A percentile compares a stretch with the other conserved stretches of the same genome.
phyloP scores from a whole-genome alignment of 1,284 basidiomycete species.

The Cutaneotrichosporon spelunceum region DNA sequence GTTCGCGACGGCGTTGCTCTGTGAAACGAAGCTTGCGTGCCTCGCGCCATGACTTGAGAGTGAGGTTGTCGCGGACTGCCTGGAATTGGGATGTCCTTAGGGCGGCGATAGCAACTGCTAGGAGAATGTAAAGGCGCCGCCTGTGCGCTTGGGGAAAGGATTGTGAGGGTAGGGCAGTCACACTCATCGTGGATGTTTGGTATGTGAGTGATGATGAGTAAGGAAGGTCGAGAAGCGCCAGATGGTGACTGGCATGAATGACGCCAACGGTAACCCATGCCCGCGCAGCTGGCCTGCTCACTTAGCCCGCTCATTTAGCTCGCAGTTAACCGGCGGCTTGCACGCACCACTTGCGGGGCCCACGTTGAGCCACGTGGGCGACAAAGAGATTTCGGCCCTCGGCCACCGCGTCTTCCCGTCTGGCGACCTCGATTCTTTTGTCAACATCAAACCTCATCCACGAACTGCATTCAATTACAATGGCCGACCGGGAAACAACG shows the following conservation, averaged over 20 bases:
- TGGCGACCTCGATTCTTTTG: neutral
- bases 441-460: neutral
- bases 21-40: slow-evolving; percentile 24
- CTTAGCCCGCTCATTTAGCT: too few species aligned
- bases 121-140: slow-evolving; percentile 19
- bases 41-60: slow-evolving; percentile 36
- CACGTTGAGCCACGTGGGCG: neutral
- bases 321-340: too few species aligned
- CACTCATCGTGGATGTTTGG: slow-evolving; percentile 13
- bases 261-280: neutral
- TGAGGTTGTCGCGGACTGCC: slow-evolving; percentile 22
- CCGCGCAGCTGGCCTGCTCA: too few species aligned
- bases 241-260: neutral
- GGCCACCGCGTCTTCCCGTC: too few species aligned
- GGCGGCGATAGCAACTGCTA: slow-evolving; percentile 23
- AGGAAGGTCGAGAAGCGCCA: too few species aligned
- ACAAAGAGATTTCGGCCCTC: neutral
- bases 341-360: too few species aligned
- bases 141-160: slow-evolving; percentile 20
- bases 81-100: slow-evolving; percentile 8
- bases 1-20: slow-evolving; percentile 37
- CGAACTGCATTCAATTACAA: slow-evolving; percentile 11
- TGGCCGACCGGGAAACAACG: slow-evolving; percentile 42
- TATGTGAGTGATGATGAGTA: neutral
- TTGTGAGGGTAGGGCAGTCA: slow-evolving; percentile 20